These are phyloP conservation scores for bread wheat (Triticum aestivum) DNA, from an alignment of 176 grass and related monocot genomes.

Conservation along the genomic window DNA sequence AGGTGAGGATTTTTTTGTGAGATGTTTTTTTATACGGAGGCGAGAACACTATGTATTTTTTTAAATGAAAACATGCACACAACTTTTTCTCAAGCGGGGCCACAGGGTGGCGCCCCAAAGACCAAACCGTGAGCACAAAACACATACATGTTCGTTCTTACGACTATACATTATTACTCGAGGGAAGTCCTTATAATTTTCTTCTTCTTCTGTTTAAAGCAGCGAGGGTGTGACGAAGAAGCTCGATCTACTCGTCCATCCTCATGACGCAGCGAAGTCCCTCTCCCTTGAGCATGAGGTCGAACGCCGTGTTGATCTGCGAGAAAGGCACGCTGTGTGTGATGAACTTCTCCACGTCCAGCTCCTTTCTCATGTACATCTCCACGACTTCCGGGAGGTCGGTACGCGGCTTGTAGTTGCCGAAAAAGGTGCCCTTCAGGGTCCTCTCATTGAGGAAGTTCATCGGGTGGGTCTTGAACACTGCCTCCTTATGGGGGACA, in stretches of 20 bases:
- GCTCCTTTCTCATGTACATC: conserved; percentile 54
- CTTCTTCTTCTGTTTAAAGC: too few species aligned
- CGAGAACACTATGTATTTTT: too few species aligned
- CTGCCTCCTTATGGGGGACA: conserved; percentile 43
- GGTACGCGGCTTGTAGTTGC: conserved; percentile 45
- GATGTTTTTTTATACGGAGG: too few species aligned
- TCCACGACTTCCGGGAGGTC: conserved; percentile 47
- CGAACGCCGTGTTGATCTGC: conserved; percentile 6
- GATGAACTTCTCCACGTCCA: conserved; percentile 88
- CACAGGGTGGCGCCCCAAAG: too few species aligned
- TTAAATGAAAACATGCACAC: too few species aligned
- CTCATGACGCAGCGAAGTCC: conserved; percentile 8
- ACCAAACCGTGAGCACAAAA: too few species aligned
- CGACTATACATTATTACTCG: too few species aligned
- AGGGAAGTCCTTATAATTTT: too few species aligned
- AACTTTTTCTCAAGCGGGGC: too few species aligned
- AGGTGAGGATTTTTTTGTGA: too few species aligned
- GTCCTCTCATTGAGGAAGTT: conserved; percentile 55
- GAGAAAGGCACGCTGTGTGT: conserved; percentile 15
- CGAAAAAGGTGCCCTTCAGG: conserved; percentile 51
- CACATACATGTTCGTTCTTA: too few species aligned
- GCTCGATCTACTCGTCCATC: background rate
- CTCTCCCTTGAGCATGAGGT: conserved; percentile 17
- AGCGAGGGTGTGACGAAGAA: too few species aligned
- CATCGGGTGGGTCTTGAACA: conserved; percentile 48